Percentiles rank a stretch among this genome's conserved stretches.
Conservation (phyloP, 805 yeast genomes). For the Metschnikowia proteae region DNA sequence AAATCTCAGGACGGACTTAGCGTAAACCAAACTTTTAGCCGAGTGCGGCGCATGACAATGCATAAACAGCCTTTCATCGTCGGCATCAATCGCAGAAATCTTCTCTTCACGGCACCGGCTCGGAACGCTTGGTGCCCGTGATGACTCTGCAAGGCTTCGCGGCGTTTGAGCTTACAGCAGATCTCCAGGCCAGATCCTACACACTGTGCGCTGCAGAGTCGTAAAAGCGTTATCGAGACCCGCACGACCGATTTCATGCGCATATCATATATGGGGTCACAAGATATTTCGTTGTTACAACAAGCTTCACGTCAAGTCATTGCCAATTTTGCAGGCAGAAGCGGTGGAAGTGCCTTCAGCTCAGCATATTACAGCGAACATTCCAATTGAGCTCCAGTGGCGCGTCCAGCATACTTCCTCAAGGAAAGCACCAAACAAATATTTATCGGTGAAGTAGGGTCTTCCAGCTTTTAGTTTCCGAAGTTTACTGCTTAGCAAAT, state of each 20-base stretch:
- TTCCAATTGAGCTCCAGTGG: not conserved
- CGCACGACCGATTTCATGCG: constrained; percentile 4
- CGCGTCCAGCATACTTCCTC: not conserved
- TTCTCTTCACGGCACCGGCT: not conserved
- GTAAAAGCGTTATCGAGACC: not conserved
- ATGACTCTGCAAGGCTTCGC: constrained; percentile 3
- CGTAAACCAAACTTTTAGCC: not conserved
- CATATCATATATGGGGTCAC: constrained; percentile 3
- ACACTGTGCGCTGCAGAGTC: not conserved
- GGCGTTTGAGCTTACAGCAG: constrained; percentile 1
- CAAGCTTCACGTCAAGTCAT: not conserved
- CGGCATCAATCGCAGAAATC: not conserved
- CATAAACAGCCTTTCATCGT: not conserved
- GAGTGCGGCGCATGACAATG: constrained; percentile 3
- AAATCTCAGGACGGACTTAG: not conserved
- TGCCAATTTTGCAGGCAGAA: constrained; percentile 4
- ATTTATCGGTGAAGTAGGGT: not conserved
- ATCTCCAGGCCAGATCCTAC: not conserved
- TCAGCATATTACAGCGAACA: not conserved
- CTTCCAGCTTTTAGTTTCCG: not conserved
- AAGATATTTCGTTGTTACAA: not conserved
- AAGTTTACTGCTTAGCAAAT: not conserved
- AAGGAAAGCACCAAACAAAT: not conserved
- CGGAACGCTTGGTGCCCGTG: not conserved
- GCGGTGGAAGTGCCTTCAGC: not conserved